phyloP scores from a whole-genome alignment of 345 rosid species.

The Populus simonii region DNA sequence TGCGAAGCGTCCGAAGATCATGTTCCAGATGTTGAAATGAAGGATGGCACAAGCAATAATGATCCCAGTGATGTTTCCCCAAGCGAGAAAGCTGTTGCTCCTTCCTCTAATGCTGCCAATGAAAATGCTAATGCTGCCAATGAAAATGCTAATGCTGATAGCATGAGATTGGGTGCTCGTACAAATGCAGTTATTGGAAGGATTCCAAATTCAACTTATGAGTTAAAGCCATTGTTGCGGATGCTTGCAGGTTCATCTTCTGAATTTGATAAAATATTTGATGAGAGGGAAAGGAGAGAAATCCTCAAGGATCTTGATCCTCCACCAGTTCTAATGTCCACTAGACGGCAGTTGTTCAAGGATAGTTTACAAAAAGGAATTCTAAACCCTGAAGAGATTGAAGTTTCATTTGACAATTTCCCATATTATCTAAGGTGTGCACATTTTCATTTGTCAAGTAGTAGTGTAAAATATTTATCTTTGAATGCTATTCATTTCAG shows the following conservation, averaged over 20 bases:
- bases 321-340: constrained; percentile 43
- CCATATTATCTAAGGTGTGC: constrained; percentile 93
- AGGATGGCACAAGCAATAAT: constrained; percentile 51
- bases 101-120: constrained; percentile 47
- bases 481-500: not conserved
- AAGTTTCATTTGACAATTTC: constrained; percentile 71
- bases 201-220: constrained; percentile 48
- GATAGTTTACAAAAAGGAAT: constrained; percentile 71
- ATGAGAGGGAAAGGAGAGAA: constrained; percentile 57
- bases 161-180: constrained; percentile 50
- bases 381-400: constrained; percentile 57
- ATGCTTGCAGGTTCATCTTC: constrained; percentile 61
- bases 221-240: constrained; percentile 62
- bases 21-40: constrained; percentile 63
- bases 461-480: not conserved
- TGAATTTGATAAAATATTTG: constrained; percentile 56
- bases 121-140: constrained; percentile 49
- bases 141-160: constrained; percentile 50
- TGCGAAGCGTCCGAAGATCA: constrained; percentile 41
- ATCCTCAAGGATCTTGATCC: constrained; percentile 49
- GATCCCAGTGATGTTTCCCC: constrained; percentile 53
- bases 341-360: constrained; percentile 62
- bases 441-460: not conserved
- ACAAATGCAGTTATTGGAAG: constrained; percentile 52
- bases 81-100: constrained; percentile 51